Conservation (phyloP, 495 filamentous ascomycete species). For the Thozetella sp. region DNA sequence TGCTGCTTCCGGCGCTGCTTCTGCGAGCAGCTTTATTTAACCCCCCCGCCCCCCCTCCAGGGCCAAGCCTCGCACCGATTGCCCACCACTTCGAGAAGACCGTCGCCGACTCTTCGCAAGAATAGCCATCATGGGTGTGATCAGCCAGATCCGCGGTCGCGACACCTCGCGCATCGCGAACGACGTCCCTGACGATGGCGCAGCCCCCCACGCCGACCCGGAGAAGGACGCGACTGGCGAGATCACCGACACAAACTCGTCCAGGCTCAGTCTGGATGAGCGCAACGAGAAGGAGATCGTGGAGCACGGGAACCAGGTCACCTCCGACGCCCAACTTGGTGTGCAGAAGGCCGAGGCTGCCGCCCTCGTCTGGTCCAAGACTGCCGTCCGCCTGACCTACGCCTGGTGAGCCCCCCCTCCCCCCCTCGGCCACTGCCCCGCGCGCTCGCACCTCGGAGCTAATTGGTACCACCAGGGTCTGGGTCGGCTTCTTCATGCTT, state of each 20-base stretch:
- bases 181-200: background rate
- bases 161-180: background rate
- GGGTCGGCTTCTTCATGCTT: conserved; percentile 46
- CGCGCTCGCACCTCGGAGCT: conserved; percentile 4
- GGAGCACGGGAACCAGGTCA: background rate
- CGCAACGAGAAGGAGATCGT: background rate
- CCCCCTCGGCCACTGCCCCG: no score
- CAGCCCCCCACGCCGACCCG: background rate
- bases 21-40: no score
- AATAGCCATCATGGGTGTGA: background rate
- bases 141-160: background rate
- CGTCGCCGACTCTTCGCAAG: no score
- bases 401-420: conserved; percentile 26
- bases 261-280: background rate
- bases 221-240: background rate
- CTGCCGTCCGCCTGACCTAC: conserved; percentile 41
- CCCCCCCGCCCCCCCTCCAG: no score
- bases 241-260: background rate
- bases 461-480: conserved; percentile 34
- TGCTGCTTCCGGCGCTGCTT: no score
- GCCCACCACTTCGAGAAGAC: no score
- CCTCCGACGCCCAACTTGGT: conserved; percentile 35
- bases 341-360: conserved; percentile 51
- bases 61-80: no score
- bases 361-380: conserved; percentile 46